Evolutionary conservation across 495 filamentous ascomycete species (phyloP).

Genomic region (Lasiosphaeria miniovina): DNA sequence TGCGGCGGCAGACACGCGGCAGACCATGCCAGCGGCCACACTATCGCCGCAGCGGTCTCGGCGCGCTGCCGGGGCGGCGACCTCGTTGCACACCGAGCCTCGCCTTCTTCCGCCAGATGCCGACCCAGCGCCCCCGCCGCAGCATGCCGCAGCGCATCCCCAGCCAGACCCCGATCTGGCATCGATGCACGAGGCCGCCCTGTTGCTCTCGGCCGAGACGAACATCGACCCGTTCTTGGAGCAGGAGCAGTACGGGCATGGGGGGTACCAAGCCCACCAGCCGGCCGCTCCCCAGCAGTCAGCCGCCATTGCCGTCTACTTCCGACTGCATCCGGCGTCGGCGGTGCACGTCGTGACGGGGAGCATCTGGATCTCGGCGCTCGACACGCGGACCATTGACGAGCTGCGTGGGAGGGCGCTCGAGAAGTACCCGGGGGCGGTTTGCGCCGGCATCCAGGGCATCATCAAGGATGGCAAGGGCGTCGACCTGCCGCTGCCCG

Average conservation of each 20-base stretch:
- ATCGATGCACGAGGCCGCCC: slow-evolving; percentile 11
- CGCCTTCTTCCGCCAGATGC: slow-evolving; percentile 10
- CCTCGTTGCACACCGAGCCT: slow-evolving; percentile 10
- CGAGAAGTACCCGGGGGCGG: slow-evolving; percentile 53
- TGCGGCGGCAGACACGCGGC: neutral
- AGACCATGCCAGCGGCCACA: neutral
- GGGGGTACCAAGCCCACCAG: slow-evolving; percentile 6
- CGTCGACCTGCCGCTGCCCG: slow-evolving; percentile 56
- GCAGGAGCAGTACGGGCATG: slow-evolving; percentile 15
- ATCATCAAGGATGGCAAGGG: slow-evolving; percentile 55
- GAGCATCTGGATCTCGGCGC: slow-evolving; percentile 59
- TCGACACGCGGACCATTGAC: slow-evolving; percentile 49
- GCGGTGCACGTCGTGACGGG: slow-evolving; percentile 43
- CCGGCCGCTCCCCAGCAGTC: slow-evolving; percentile 8
- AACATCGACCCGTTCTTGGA: slow-evolving; percentile 5
- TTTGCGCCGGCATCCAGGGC: slow-evolving; percentile 61
- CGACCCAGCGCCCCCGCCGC: neutral
- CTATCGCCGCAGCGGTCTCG: slow-evolving; percentile 1
- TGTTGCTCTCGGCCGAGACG: slow-evolving; percentile 1
- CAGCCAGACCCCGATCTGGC: slow-evolving; percentile 11
- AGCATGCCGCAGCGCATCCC: neutral
- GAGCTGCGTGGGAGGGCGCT: slow-evolving; percentile 55
- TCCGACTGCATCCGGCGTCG: slow-evolving; percentile 59
- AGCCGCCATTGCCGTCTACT: slow-evolving; percentile 53
- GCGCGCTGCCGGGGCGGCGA: neutral